Conservation (phyloP, 768 basidiomycete genomes). For the Collybia sordida region DNA sequence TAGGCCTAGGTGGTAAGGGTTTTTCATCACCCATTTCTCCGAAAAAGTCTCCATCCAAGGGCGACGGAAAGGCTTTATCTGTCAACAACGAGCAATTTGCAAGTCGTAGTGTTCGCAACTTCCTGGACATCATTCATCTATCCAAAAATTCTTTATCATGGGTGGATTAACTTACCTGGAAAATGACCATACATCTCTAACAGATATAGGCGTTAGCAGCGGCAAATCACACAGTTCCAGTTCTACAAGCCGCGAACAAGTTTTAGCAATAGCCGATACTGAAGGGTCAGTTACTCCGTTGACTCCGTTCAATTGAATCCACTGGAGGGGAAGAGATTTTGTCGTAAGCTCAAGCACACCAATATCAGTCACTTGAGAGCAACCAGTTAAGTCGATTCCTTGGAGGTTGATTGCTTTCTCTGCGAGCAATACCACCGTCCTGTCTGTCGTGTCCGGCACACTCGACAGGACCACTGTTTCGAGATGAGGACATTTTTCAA, state of each 20-base stretch:
- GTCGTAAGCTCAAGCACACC: constrained; percentile 71
- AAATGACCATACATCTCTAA: constrained; percentile 82
- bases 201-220: constrained; percentile 62
- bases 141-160: constrained; percentile 11
- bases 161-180: constrained; percentile 44
- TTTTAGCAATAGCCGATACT: constrained; percentile 69
- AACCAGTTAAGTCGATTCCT: constrained; percentile 75
- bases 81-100: constrained; percentile 77
- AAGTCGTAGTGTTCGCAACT: constrained; percentile 72
- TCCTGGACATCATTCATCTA: constrained; percentile 36
- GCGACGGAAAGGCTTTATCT: constrained; percentile 76
- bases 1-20: constrained; percentile 54
- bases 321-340: constrained; percentile 65
- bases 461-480: constrained; percentile 69
- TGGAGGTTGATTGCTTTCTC: constrained; percentile 63
- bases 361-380: constrained; percentile 74
- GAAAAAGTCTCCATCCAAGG: constrained; percentile 26
- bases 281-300: constrained; percentile 57
- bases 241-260: constrained; percentile 77
- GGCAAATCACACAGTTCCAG: constrained; percentile 75
- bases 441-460: constrained; percentile 67
- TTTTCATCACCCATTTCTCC: constrained; percentile 35
- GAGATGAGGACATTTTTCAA: constrained; percentile 62
- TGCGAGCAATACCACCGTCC: constrained; percentile 64
- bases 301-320: constrained; percentile 73